Percentiles rank a stretch among this genome's conserved stretches.
These are phyloP conservation scores for Aleurites moluccanus DNA, from an alignment of 441 rosid species.

Conservation along the genomic window DNA sequence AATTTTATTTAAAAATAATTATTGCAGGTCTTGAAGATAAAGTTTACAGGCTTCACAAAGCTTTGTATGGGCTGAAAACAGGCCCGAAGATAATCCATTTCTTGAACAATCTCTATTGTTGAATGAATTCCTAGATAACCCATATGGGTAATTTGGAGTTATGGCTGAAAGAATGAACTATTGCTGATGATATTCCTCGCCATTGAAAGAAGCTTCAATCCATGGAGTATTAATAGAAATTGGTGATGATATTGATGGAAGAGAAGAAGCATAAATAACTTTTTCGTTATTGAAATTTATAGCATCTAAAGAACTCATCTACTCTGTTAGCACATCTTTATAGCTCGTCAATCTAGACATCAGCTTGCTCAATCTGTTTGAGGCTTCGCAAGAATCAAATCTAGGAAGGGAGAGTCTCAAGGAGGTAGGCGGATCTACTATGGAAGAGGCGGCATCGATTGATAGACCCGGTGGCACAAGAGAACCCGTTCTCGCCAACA, in stretches of 20 bases:
- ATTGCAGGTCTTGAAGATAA: too few relatives aligned
- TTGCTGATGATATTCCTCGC: constrained; percentile 34
- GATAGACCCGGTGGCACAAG: too few relatives aligned
- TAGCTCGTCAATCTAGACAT: constrained; percentile 34
- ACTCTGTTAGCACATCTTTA: constrained; percentile 55
- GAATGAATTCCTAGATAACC: constrained; percentile 19
- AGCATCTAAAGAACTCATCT: constrained; percentile 55
- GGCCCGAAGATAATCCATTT: neutral
- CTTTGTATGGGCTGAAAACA: too few relatives aligned
- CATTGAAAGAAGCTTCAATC: constrained; percentile 38
- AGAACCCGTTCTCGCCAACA: too few relatives aligned
- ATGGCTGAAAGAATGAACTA: constrained; percentile 61
- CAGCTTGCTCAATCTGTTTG: constrained; percentile 36
- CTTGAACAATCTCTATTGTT: constrained; percentile 19
- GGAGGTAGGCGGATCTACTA: constrained; percentile 48
- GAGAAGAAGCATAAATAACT: constrained; percentile 4
- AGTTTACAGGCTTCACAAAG: too few relatives aligned
- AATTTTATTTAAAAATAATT: too few relatives aligned
- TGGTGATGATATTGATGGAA: constrained; percentile 11
- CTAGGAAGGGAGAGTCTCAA: constrained; percentile 78
- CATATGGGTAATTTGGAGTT: constrained; percentile 28
- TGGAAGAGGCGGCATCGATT: constrained; percentile 37
- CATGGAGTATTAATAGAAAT: constrained; percentile 37
- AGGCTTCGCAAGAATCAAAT: constrained; percentile 35
- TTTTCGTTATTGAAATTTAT: constrained; percentile 38